phyloP scores from a whole-genome alignment of 1,284 basidiomycete genomes.

The Apiotrichum mycotoxinovorans region DNA sequence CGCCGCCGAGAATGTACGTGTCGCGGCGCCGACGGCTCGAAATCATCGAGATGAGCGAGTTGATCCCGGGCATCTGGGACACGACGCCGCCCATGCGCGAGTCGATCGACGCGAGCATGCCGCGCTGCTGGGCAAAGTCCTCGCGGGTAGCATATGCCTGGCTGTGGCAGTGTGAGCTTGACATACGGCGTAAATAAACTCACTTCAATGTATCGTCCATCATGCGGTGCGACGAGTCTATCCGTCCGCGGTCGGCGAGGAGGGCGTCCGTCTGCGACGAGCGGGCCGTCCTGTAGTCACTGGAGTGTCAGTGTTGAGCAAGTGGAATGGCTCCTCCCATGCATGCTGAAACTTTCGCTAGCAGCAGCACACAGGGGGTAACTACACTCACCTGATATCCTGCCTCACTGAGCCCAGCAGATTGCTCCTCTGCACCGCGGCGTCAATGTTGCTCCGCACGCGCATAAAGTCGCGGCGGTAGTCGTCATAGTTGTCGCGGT shows the following conservation, averaged over 20 bases:
- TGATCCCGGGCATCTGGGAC: slow-evolving; percentile 86
- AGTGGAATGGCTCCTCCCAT: too few species aligned
- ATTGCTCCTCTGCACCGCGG: slow-evolving; percentile 79
- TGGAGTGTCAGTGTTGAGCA: slow-evolving; percentile 23
- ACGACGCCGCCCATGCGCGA: slow-evolving; percentile 77
- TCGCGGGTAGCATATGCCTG: slow-evolving; percentile 98
- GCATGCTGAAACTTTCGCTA: too few species aligned
- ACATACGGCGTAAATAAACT: slow-evolving; percentile 29
- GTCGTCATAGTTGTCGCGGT: slow-evolving; percentile 84
- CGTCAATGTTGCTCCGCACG: slow-evolving; percentile 78
- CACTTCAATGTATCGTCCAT: slow-evolving; percentile 87
- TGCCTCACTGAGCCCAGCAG: slow-evolving; percentile 86
- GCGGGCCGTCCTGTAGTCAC: slow-evolving; percentile 64
- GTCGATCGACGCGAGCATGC: slow-evolving; percentile 71
- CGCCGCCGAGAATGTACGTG: slow-evolving; percentile 78
- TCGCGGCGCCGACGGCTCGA: slow-evolving; percentile 84
- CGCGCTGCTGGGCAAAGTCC: slow-evolving; percentile 83
- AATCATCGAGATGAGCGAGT: slow-evolving; percentile 87
- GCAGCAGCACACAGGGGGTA: too few species aligned
- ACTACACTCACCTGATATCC: slow-evolving; percentile 86
- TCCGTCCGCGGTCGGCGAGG: slow-evolving; percentile 77
- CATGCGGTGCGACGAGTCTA: slow-evolving; percentile 92
- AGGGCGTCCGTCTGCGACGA: slow-evolving; percentile 81
- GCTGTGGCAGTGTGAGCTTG: slow-evolving; percentile 51
- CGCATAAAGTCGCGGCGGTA: slow-evolving; percentile 76